Evolutionary conservation across 2,329 filamentous ascomycete species (phyloP), one percentile per base, ranked within the genome.

Genomic region (Botrytis paeoniae): DNA sequence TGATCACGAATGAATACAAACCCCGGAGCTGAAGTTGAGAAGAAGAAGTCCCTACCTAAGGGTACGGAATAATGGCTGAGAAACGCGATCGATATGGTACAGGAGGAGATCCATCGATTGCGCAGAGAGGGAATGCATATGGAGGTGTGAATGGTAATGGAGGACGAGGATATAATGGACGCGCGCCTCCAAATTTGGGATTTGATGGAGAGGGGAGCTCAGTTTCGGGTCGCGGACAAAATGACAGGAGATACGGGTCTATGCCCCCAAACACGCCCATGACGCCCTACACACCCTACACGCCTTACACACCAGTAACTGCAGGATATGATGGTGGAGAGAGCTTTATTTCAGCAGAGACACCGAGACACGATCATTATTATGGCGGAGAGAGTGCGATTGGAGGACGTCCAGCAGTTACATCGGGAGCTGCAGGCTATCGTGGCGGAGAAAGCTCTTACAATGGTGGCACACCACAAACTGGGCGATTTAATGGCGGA

Each of bases 241-340:
- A 37, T 43, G 35, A 65, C 37, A 61, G 65, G 35, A 66, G 70
- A 57, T 54, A 45, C 25, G 48, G 20, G 20, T 71, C 60, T 22
- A 71, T n/a, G n/a, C 70, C 70, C 37, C 70, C 70, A 71, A 71
- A 71, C 51, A 71, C 70, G 43, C 70, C 70, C 29, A 71, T 71
- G 45, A 66, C 70, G 41, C 70, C 70, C 18, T 54, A 54, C 61
- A 64, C 69, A 57, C 69, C 69, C 32, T 63, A 41, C 14, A 71
- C 69, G 25, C 60, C 69, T 41, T 64, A 54, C 22, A 71, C 70
- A n/a, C 61, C 70, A 41, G 37, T 39, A 54, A 71, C 70, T 37
- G 35, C 51, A 48, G 70, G 60, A 41, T 71, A 71, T 57, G 70
- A 66, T 57, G 70, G 70, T 4, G 70, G n/a, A 25, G 70, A 71